Conservation (phyloP, 106 monocot genomes). For the Posidonia australis region DNA sequence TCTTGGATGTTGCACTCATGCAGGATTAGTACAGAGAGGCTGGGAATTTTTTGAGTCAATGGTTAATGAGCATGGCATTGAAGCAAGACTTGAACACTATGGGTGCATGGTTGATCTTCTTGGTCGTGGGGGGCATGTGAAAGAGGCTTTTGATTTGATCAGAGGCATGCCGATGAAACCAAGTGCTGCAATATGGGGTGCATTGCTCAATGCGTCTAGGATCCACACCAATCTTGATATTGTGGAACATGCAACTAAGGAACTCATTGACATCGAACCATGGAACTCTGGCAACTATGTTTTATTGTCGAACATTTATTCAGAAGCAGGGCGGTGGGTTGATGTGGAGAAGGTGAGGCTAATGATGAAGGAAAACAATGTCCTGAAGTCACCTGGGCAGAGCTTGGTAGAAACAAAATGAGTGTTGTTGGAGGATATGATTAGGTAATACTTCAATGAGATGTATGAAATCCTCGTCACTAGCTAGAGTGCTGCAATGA, state of each 20-base stretch:
- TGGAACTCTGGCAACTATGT: slow-evolving; percentile 28
- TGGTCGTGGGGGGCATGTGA: slow-evolving; percentile 21
- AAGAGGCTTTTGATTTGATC: slow-evolving; percentile 25
- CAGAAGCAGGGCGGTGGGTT: slow-evolving; percentile 25
- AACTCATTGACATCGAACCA: slow-evolving; percentile 23
- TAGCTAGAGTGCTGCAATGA: background rate
- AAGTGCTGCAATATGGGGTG: slow-evolving; percentile 24
- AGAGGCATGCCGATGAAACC: slow-evolving; percentile 19
- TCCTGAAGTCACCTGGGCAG: slow-evolving; percentile 16
- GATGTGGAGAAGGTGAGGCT: slow-evolving; percentile 18
- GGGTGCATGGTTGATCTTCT: slow-evolving; percentile 42
- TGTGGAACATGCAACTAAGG: slow-evolving; percentile 15
- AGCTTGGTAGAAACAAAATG: slow-evolving; percentile 14
- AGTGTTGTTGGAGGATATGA: background rate
- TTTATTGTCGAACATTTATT: slow-evolving; percentile 26
- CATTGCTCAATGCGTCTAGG: slow-evolving; percentile 20
- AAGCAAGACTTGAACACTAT: slow-evolving; percentile 22
- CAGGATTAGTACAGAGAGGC: slow-evolving; percentile 17
- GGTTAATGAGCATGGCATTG: slow-evolving; percentile 4
- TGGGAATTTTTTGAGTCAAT: slow-evolving; percentile 11
- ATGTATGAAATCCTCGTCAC: background rate
- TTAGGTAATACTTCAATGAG: background rate
- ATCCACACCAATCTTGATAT: slow-evolving; percentile 13
- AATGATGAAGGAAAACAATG: slow-evolving; percentile 19
- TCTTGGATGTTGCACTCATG: slow-evolving; percentile 24